Base-by-base conservation (phyloP, 352 stramenopile species). In the Pythium aquatile region DNA sequence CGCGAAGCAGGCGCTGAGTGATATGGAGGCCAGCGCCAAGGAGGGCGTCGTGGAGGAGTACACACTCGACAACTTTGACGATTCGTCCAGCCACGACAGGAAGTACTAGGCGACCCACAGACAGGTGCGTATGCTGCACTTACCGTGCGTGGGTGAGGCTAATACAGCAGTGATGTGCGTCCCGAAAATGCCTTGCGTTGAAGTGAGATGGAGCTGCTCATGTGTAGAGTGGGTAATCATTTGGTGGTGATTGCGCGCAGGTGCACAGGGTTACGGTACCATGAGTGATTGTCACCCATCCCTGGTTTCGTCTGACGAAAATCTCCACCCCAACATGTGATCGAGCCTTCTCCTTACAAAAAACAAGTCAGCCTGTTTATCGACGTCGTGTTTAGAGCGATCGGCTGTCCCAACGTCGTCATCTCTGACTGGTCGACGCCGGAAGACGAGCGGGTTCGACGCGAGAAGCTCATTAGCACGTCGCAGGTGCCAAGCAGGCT, bases 31-130 rank as follows among this genome's bases (percentile, higher is more conserved):
- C 13, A 58, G 26, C 40, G 58, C 67, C 58, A 65, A 42, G 46
- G 68, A 68, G 29, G 66, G 46, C 52, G 26, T 68, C 3, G 59
- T 60, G 11, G 59, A 74, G 28, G 77, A 85, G 58, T 93, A 89
- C 72, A 90, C 77, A 57, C 78, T 93, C 61, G 85, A 93, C 74
- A 79, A 35, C 56, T 52, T 83, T 7, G 75, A 88, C 55, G 55
- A 78, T 40, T 11, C 16, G 32, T 24, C 40, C 58, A 64, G 35
- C 46, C 46, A 51, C 56, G 57, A 62, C 53, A 53, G 58, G 32
- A 63, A 71, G 55, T 54, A 55, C 17, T 53, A 54, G 35, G 35
- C 2, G 1, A 17, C 28, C 5, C 26, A 49, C 28, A 37, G 1
- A 55, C 48, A n/a, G 11, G 5, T 24, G 14, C 48, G 26, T 17